Evolutionary conservation across 805 yeast species (phyloP), one percentile per base, ranked within the genome.

Genomic region (Metschnikowia dekortorum): DNA sequence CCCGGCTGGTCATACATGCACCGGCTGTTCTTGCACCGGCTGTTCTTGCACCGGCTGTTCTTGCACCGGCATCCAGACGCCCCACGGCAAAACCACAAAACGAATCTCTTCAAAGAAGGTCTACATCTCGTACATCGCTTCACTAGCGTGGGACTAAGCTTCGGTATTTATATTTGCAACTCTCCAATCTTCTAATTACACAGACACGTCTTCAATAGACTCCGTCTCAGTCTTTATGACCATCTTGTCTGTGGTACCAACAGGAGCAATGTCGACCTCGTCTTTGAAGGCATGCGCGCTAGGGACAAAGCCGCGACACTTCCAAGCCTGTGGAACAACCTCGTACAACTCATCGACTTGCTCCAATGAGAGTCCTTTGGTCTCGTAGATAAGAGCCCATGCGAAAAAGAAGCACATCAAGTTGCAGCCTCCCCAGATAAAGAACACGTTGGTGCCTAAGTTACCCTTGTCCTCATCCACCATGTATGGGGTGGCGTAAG

Each of bases 401-500:
- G 68, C 70, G 50, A 68, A 71, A 36, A 67, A 10, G 36, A 58
- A 60, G 56, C 75, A 69, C 43, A 66, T 46, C 46, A 63, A 61
- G 62, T 70, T 70, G 51, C 63, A 70, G 3, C 74, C 73, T 57
- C 74, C 74, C 75, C 75, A 71, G 57, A 71, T 64, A 61, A 70
- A 71, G 60, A 71, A 70, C 47, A 71, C 75, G 54, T 71, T 71
- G 50, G 70, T 53, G 14, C 73, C 73, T 59, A 71, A 64, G 62
- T 69, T 59, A 51, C 74, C 75, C 61, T 61, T 58, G 59, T 72
- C 75, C 26, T 62, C 39, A 52, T 69, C 69, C 43, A 71, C 75
- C 70, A 71, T 60, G 65, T 71, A 71, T 28, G 75, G 75, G 48
- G 74, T 70, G 16, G 73, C 69, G 59, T 64, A 69, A 26, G 69